Conservation (phyloP, 2,329 filamentous ascomycete species). For the Penicillium digitatum region DNA sequence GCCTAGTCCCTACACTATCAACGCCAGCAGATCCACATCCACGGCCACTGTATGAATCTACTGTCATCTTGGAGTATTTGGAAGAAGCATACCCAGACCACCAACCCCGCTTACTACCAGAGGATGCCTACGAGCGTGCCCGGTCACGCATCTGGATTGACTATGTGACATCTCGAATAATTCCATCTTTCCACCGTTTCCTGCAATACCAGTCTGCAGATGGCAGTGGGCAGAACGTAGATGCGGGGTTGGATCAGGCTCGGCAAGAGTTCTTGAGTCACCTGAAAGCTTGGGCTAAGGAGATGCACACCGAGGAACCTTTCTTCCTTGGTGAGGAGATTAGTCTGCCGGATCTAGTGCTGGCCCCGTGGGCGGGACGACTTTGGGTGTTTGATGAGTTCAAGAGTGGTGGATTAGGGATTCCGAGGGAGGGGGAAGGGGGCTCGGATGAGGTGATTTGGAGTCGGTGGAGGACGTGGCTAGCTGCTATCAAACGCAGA, state of each 20-base stretch:
- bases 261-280: slow-evolving; percentile 56
- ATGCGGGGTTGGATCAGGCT: slow-evolving; percentile 47
- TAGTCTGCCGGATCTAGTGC: slow-evolving; percentile 64
- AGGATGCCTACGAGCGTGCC: slow-evolving; percentile 61
- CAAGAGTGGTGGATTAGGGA: slow-evolving; percentile 56
- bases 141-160: slow-evolving; percentile 69
- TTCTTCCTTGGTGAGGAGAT: slow-evolving; percentile 65
- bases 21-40: slow-evolving; percentile 20
- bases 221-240: slow-evolving; percentile 30
- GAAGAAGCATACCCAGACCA: slow-evolving; percentile 63
- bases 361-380: slow-evolving; percentile 69
- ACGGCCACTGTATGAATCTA: slow-evolving; percentile 68
- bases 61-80: slow-evolving; percentile 69
- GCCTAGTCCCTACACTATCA: slow-evolving; percentile 67
- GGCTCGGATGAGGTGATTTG: slow-evolving; percentile 57
- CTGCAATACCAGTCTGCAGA: slow-evolving; percentile 45
- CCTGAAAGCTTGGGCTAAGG: slow-evolving; percentile 57
- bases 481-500: slow-evolving; percentile 55
- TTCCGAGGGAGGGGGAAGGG: slow-evolving; percentile 38
- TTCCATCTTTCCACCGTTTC: slow-evolving; percentile 65
- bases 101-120: slow-evolving; percentile 54
- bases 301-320: slow-evolving; percentile 60
- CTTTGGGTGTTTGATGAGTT: slow-evolving; percentile 73
- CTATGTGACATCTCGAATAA: slow-evolving; percentile 62
- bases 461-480: slow-evolving; percentile 64